Evolutionary conservation across 1,139 yeast species (phyloP).

Genomic region (Pneumocystis canis): DNA sequence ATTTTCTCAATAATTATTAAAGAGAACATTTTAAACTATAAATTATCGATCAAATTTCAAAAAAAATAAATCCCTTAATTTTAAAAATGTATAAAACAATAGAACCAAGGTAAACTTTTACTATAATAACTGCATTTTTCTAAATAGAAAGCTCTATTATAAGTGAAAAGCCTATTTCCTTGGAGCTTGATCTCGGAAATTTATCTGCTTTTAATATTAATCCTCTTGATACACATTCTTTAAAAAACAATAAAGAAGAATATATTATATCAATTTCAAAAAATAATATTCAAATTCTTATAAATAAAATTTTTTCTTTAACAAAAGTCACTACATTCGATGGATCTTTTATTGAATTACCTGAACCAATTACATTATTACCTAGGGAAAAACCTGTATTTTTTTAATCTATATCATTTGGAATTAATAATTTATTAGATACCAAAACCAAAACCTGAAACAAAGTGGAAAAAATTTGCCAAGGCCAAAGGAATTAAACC

Average conservation of each 20-base stretch:
- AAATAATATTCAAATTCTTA: constrained; percentile 80
- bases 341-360: constrained; percentile 71
- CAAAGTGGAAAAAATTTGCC: constrained; percentile 96
- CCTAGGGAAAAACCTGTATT: constrained; percentile 79
- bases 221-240: constrained; percentile 43
- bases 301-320: constrained; percentile 76
- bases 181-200: constrained; percentile 53
- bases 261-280: constrained; percentile 56
- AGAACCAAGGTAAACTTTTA: neutral
- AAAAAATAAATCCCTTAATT: neutral
- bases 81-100: neutral
- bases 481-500: constrained; percentile 85
- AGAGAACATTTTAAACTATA: neutral
- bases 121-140: neutral
- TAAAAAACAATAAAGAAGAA: constrained; percentile 38
- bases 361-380: constrained; percentile 64
- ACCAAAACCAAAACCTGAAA: constrained; percentile 81
- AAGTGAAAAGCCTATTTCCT: constrained; percentile 18
- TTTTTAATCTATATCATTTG: neutral
- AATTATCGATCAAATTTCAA: neutral
- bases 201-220: constrained; percentile 65
- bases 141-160: constrained; percentile 10
- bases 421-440: constrained; percentile 21
- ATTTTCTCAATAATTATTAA: neutral
- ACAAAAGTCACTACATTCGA: constrained; percentile 65